These are phyloP conservation scores for Syncephalastrum sp. DNA, from an alignment of 371 early-diverging fungal species.

Conservation along the genomic window DNA sequence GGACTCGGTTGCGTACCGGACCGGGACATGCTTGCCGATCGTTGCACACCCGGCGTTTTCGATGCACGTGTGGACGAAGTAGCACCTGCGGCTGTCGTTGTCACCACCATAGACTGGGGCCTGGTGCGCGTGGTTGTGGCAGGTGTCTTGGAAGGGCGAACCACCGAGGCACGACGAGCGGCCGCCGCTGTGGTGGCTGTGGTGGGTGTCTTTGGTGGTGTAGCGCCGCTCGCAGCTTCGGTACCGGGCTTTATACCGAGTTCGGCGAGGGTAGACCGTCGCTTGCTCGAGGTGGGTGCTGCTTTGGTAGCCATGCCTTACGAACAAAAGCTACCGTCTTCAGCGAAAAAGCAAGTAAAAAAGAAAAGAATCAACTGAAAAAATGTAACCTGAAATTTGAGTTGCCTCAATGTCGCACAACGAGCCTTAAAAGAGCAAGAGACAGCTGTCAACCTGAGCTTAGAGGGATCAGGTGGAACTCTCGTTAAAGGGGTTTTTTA, in stretches of 20 bases:
- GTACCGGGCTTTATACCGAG: constrained; percentile 36
- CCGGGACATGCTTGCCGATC: constrained; percentile 15
- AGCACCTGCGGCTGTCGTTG: constrained; percentile 13
- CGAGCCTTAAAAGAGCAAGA: too few species aligned
- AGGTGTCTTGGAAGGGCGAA: constrained; percentile 16
- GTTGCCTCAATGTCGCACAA: too few species aligned
- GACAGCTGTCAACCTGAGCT: too few species aligned
- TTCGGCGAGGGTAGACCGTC: constrained; percentile 35
- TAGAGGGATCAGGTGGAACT: too few species aligned
- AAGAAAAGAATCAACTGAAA: background rate
- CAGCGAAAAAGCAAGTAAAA: background rate
- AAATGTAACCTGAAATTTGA: too few species aligned
- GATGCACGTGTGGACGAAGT: constrained; percentile 10
- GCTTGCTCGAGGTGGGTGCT: constrained; percentile 17
- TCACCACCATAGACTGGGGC: constrained; percentile 16
- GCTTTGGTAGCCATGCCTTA: constrained; percentile 8
- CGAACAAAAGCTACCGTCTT: too few species aligned
- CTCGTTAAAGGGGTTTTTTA: too few species aligned
- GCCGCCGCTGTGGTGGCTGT: constrained; percentile 15
- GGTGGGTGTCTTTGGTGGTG: constrained; percentile 17
- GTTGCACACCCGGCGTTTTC: constrained; percentile 18
- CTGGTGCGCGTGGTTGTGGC: constrained; percentile 13
- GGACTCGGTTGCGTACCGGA: constrained; percentile 1
- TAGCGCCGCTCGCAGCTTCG: constrained; percentile 11
- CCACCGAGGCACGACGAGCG: constrained; percentile 9